Evolutionary conservation across 23 red algal species (phyloP).

Genomic region (Gracilaria caudata): DNA sequence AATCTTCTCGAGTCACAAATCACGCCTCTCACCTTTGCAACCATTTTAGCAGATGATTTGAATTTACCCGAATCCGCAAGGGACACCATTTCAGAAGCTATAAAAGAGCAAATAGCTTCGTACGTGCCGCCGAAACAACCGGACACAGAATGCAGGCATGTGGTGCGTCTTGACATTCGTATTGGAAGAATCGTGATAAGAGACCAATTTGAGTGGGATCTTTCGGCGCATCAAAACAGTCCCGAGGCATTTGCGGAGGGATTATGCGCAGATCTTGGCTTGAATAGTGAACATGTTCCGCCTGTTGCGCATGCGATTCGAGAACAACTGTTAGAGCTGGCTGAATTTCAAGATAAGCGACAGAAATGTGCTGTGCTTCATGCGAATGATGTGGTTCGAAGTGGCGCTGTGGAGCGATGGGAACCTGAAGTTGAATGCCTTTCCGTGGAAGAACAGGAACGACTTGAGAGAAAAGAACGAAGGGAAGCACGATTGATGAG

Average conservation of each 20-base stretch:
- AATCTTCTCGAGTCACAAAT: slow-evolving; percentile 58
- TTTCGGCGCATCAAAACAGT: slow-evolving; percentile 42
- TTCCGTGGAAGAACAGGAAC: slow-evolving; percentile 68
- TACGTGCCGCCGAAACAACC: slow-evolving; percentile 32
- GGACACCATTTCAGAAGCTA: slow-evolving; percentile 31
- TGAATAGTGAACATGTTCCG: slow-evolving; percentile 73
- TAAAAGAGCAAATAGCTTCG: slow-evolving; percentile 44
- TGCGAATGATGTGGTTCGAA: slow-evolving; percentile 34
- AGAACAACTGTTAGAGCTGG: slow-evolving; percentile 78
- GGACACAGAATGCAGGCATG: slow-evolving; percentile 75
- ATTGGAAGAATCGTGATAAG: slow-evolving; percentile 79
- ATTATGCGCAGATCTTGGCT: slow-evolving; percentile 79
- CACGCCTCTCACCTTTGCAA: slow-evolving; percentile 76
- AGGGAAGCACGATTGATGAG: slow-evolving; percentile 75
- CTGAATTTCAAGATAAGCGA: slow-evolving; percentile 48
- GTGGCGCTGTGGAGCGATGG: slow-evolving; percentile 27
- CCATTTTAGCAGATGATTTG: slow-evolving; percentile 64
- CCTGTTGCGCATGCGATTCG: slow-evolving; percentile 79
- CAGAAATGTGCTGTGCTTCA: slow-evolving; percentile 44
- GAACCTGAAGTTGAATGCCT: slow-evolving; percentile 76
- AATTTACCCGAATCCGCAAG: slow-evolving; percentile 46
- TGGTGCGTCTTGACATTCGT: slow-evolving; percentile 84
- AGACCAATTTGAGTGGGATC: slow-evolving; percentile 96
- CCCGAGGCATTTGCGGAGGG: slow-evolving; percentile 86
- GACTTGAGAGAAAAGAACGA: slow-evolving; percentile 76